Evolutionary conservation across 805 yeast genomes (phyloP), one percentile per base, ranked within the genome.

Genomic region (Metschnikowia chrysomelidarum): DNA sequence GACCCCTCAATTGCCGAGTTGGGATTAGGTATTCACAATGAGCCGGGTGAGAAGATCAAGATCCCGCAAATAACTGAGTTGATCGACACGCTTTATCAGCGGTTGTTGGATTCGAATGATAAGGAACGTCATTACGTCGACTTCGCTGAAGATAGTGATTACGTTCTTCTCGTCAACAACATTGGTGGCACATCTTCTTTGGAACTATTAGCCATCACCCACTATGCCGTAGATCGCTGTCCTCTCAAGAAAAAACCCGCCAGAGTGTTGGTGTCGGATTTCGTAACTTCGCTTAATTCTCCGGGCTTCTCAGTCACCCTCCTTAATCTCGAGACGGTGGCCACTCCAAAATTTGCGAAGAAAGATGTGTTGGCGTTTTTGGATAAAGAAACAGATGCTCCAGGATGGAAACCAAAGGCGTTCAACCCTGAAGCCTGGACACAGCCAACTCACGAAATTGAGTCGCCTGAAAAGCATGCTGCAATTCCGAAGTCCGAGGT

Each of bases 11-110:
- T 85, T 59, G 82, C 84, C 55, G 98, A 89, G 59, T 71, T 89
- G 40, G 98, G 98, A 18, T 82, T 89, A 80, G 98, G 98, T 28
- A 89, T 89, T 42, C 98, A 89, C 61, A 89, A 89, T 53, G 98
- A 89, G 58, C 93, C 96, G 1, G 97, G 97, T 43, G 80, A 80
- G 39, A 74, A 76, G 43, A 54, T 76, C 23, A 82, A 84, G 12
- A 76, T 89, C 48, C 96, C 97, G 17, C 56, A 76, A 0, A 76
- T 87, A 32, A 80, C 77, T 12, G 74, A 73, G 0, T 62, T 91
- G 35, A 39, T 71, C 19, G 65, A 69, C 17, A 68, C 75, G 19
- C 69, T 91, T 67, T 71, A 82, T 34, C 68, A 78, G 28, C 76
- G 77, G 51, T 60, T 89, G 40, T 53, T 84, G 22, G 80, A 80